Conservation (phyloP, 805 yeast genomes). For the Metschnikowia koreensis region DNA sequence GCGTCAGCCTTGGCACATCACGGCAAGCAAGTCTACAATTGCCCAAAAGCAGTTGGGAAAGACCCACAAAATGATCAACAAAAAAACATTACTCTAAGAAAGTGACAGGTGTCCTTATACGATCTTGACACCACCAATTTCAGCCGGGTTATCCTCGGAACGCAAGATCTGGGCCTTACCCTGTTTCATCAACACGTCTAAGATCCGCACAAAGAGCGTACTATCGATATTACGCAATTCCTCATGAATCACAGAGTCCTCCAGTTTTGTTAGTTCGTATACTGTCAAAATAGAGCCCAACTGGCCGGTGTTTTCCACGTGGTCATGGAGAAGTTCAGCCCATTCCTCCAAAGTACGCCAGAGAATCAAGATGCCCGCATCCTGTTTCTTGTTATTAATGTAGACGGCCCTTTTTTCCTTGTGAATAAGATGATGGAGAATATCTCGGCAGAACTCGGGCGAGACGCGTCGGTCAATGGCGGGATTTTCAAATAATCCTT, state of each 20-base stretch:
- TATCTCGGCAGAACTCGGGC: constrained; percentile 52
- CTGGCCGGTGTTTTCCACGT: constrained; percentile 71
- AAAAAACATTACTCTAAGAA: not conserved
- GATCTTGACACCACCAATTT: constrained; percentile 76
- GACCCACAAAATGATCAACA: not conserved
- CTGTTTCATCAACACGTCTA: constrained; percentile 58
- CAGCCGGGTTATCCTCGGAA: constrained; percentile 53
- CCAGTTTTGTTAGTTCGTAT: constrained; percentile 64
- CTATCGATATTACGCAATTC: constrained; percentile 66
- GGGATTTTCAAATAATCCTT: constrained; percentile 49
- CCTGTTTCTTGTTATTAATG: constrained; percentile 49
- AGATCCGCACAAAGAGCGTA: constrained; percentile 49
- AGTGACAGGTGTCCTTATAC: constrained; percentile 28
- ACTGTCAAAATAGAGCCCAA: constrained; percentile 72
- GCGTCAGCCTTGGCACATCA: constrained; percentile 6
- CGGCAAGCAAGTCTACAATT: constrained; percentile 7
- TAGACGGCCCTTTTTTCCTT: constrained; percentile 55
- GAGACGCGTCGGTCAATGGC: constrained; percentile 53
- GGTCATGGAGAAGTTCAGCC: constrained; percentile 34
- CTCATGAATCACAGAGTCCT: constrained; percentile 52
- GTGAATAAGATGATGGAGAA: constrained; percentile 56
- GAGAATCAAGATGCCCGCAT: constrained; percentile 61
- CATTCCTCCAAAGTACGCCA: constrained; percentile 56
- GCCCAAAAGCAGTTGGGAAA: not conserved
- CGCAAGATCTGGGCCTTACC: constrained; percentile 73